phyloP scores from a whole-genome alignment of 257 asterid species.

The Lantana camara region DNA sequence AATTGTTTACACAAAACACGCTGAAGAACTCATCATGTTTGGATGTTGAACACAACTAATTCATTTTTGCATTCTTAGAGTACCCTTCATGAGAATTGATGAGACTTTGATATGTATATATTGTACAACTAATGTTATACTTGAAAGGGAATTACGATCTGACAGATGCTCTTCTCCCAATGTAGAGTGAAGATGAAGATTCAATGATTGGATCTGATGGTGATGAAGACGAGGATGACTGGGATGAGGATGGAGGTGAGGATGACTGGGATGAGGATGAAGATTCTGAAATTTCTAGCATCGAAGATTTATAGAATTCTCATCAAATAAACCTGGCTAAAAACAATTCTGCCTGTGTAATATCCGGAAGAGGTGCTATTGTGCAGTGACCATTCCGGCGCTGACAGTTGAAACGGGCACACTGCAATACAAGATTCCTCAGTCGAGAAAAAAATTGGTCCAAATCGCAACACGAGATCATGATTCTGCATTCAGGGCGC shows the following conservation, averaged over 20 bases:
- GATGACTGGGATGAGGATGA: conserved; percentile 54
- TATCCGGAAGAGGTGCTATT: conserved; percentile 7
- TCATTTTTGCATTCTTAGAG: no score
- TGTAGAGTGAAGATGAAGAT: conserved; percentile 67
- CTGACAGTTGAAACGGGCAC: conserved; percentile 15
- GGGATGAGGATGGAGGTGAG: conserved; percentile 53
- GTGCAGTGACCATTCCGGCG: neutral
- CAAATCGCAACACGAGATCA: neutral
- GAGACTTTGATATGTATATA: neutral
- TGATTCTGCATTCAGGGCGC: conserved; percentile 25
- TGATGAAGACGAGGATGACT: conserved; percentile 52
- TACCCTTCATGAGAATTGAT: no score
- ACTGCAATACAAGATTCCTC: neutral
- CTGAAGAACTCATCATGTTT: no score
- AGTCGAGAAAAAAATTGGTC: conserved; percentile 7
- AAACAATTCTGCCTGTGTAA: neutral
- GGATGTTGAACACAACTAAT: no score
- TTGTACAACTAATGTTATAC: neutral
- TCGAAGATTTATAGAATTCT: conserved; percentile 29
- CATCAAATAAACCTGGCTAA: conserved; percentile 24
- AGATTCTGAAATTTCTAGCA: conserved; percentile 31
- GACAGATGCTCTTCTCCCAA: neutral
- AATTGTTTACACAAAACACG: neutral
- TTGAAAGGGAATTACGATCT: neutral
- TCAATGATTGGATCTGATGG: conserved; percentile 43